phyloP scores from a whole-genome alignment of 2,329 filamentous ascomycete species.

The Fusarium citri region DNA sequence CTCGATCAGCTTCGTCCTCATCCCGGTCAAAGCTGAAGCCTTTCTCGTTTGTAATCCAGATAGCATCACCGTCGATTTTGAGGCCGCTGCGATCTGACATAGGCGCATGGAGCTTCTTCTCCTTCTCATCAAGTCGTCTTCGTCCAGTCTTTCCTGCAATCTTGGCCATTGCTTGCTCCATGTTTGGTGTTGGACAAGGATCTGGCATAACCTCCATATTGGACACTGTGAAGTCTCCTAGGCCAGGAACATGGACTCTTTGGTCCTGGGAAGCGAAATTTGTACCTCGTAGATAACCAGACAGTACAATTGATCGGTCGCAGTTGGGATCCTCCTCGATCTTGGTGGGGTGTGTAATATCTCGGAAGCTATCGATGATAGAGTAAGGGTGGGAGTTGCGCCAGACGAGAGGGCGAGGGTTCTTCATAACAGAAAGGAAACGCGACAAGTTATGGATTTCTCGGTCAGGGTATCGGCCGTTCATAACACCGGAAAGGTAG shows the following conservation, averaged over 20 bases:
- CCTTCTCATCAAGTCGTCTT: constrained; percentile 90
- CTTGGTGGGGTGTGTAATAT: constrained; percentile 91
- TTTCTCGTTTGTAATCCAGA: constrained; percentile 82
- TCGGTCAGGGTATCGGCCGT: constrained; percentile 94
- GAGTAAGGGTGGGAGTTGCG: constrained; percentile 96
- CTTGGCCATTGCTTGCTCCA: constrained; percentile 89
- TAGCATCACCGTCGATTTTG: constrained; percentile 95
- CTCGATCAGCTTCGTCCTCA: constrained; percentile 77
- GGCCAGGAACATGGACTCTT: constrained; percentile 89
- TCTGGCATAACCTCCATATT: constrained; percentile 90
- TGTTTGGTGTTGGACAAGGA: constrained; percentile 92
- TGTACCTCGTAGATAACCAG: constrained; percentile 92
- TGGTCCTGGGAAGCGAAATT: constrained; percentile 91
- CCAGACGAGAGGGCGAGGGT: constrained; percentile 95
- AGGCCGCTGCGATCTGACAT: constrained; percentile 98
- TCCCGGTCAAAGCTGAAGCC: constrained; percentile 80
- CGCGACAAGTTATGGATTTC: constrained; percentile 96
- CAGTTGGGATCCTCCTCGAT: constrained; percentile 91
- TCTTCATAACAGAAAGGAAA: constrained; percentile 99
- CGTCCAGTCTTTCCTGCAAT: constrained; percentile 83
- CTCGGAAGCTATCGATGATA: constrained; percentile 92
- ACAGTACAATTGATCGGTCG: constrained; percentile 89
- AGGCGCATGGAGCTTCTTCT: constrained; percentile 94
- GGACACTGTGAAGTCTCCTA: constrained; percentile 87
- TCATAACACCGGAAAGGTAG: constrained; percentile 95